Conservation (phyloP, 345 rosid species). For the Lenwebbia sp. region DNA sequence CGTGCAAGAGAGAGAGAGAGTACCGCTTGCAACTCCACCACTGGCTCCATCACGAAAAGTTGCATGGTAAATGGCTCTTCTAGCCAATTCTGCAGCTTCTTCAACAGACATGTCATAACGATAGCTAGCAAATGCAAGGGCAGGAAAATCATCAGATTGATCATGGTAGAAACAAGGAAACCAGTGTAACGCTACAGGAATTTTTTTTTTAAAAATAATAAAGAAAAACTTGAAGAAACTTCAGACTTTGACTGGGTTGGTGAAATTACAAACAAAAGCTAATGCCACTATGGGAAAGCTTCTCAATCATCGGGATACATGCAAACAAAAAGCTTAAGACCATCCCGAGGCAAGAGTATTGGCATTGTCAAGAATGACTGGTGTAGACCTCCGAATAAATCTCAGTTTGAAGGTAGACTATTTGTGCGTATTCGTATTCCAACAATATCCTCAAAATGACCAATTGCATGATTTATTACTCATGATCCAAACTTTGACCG, state of each 20-base stretch:
- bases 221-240: not conserved
- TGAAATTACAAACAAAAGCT: not conserved
- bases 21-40: conserved; percentile 99
- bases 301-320: not conserved
- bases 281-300: not conserved
- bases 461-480: not conserved
- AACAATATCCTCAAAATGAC: not conserved
- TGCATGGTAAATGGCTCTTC: conserved; percentile 96
- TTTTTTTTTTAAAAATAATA: not conserved
- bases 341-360: not conserved
- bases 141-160: not conserved
- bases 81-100: conserved; percentile 92
- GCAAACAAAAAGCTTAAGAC: not conserved
- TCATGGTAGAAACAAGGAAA: not conserved
- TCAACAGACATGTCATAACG: conserved; percentile 72
- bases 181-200: not conserved
- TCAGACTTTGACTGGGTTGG: not conserved
- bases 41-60: conserved; percentile 99
- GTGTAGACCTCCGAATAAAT: not conserved
- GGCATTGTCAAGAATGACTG: not conserved
- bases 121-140: conserved; percentile 32
- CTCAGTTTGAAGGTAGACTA: not conserved
- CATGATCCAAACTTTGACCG: not conserved
- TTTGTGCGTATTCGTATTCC: not conserved
- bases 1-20: not conserved